Conservation (phyloP, 2,329 filamentous ascomycete species). For the Pseudopyricularia cyperi region DNA sequence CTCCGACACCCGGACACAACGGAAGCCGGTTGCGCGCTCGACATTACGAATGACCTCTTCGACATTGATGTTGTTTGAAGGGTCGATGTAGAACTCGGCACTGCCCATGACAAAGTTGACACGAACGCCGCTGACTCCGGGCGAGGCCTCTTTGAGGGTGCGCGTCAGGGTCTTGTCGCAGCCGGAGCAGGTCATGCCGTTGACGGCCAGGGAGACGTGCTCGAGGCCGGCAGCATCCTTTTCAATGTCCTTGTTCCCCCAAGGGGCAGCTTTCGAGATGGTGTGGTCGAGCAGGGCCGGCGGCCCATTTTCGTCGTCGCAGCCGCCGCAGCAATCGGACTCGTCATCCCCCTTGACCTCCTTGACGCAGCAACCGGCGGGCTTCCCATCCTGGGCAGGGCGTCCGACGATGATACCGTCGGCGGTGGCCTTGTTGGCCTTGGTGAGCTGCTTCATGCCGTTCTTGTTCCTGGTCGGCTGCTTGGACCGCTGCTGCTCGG, state of each 20-base stretch:
- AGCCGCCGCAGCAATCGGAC: slow-evolving; percentile 1
- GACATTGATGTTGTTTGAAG: slow-evolving; percentile 7
- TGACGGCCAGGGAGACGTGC: slow-evolving; percentile 14
- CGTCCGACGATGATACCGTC: not conserved
- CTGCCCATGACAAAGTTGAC: slow-evolving; percentile 25
- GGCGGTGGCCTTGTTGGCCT: not conserved
- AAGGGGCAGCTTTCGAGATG: not conserved
- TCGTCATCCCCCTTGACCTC: not conserved
- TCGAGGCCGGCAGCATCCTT: slow-evolving; percentile 11
- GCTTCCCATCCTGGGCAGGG: not conserved
- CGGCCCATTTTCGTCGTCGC: not conserved
- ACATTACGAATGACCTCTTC: slow-evolving; percentile 15
- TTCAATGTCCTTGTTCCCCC: slow-evolving; percentile 11
- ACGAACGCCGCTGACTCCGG: slow-evolving; percentile 16
- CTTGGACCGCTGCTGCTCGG: slow-evolving; percentile 1
- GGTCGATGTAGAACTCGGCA: slow-evolving; percentile 19
- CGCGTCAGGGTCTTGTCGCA: slow-evolving; percentile 21
- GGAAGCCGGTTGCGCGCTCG: slow-evolving; percentile 17
- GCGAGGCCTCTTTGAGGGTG: slow-evolving; percentile 10
- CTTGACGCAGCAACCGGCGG: not conserved
- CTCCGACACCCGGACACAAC: slow-evolving; percentile 11
- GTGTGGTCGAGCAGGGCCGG: not conserved
- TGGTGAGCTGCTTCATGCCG: slow-evolving; percentile 1
- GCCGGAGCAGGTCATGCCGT: slow-evolving; percentile 23
- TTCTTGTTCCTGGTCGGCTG: not conserved